Percentiles rank a stretch among this genome's conserved stretches.
These are phyloP conservation scores for Ceratobasidium sp. DNA, from an alignment of 1,284 basidiomycete genomes.

Conservation along the genomic window DNA sequence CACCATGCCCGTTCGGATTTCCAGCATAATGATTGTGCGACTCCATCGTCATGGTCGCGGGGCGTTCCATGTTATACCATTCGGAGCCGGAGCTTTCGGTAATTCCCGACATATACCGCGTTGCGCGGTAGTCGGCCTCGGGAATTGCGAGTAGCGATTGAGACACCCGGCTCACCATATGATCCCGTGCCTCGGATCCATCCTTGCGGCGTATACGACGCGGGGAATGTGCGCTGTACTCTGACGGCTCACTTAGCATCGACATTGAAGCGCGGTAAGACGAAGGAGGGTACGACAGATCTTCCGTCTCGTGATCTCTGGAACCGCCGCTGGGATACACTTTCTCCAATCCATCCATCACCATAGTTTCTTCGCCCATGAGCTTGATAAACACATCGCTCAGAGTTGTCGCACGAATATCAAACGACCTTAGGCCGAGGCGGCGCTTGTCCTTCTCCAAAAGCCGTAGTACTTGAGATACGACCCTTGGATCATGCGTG, in stretches of 20 bases:
- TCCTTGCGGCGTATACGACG: constrained; percentile 8
- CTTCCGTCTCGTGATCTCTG: constrained; percentile 15
- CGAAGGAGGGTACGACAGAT: constrained; percentile 28
- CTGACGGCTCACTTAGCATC: constrained; percentile 15
- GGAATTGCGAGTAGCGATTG: constrained; percentile 25
- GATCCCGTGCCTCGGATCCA: constrained; percentile 14
- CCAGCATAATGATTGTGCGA: constrained; percentile 4
- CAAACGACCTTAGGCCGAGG: constrained; percentile 61
- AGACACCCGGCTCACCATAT: background rate
- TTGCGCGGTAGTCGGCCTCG: constrained; percentile 10
- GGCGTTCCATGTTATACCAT: constrained; percentile 26
- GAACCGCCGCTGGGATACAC: constrained; percentile 15
- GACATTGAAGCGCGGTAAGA: constrained; percentile 32
- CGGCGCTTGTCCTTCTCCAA: constrained; percentile 58
- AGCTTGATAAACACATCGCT: constrained; percentile 81
- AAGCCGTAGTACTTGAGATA: constrained; percentile 63
- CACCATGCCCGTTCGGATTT: background rate
- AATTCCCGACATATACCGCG: background rate
- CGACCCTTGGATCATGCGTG: constrained; percentile 48
- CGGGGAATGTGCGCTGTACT: constrained; percentile 16
- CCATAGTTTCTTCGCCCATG: constrained; percentile 58
- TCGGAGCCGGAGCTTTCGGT: background rate
- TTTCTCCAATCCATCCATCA: constrained; percentile 28
- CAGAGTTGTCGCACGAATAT: constrained; percentile 74
- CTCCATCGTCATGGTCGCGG: constrained; percentile 1